Conservation (phyloP, 2,329 filamentous ascomycete species). For the Alternaria sp. region DNA sequence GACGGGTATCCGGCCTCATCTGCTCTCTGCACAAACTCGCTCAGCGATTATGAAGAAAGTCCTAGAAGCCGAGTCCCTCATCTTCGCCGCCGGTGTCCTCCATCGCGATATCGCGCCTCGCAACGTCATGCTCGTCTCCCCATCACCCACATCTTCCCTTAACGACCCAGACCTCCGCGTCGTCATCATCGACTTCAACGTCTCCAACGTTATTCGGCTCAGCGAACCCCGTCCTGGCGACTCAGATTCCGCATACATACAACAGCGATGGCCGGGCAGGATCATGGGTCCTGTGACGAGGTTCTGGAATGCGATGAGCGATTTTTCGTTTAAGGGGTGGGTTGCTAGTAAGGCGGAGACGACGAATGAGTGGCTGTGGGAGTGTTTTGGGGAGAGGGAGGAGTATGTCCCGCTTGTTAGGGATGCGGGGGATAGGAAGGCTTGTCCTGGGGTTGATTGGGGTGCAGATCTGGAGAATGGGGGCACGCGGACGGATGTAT, state of each 20-base stretch:
- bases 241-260: neutral
- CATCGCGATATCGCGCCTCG: slow-evolving; percentile 13
- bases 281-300: neutral
- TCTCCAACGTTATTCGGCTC: neutral
- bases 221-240: neutral
- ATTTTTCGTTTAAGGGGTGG: slow-evolving; percentile 1
- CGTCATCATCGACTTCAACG: slow-evolving; percentile 8
- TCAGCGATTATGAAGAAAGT: neutral
- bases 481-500: no score
- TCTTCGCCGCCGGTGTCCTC: neutral
- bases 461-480: neutral
- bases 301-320: neutral
- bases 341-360: neutral
- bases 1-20: neutral
- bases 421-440: neutral
- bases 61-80: slow-evolving; percentile 3
- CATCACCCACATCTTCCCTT: neutral
- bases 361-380: slow-evolving; percentile 5
- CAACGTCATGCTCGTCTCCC: slow-evolving; percentile 11
- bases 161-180: neutral
- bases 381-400: neutral
- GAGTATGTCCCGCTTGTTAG: neutral
- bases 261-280: neutral
- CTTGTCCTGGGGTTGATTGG: neutral
- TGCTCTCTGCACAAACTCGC: neutral